These are phyloP conservation scores for Aspergillus conjunctus DNA, from an alignment of 495 filamentous ascomycete species.

Conservation along the genomic window DNA sequence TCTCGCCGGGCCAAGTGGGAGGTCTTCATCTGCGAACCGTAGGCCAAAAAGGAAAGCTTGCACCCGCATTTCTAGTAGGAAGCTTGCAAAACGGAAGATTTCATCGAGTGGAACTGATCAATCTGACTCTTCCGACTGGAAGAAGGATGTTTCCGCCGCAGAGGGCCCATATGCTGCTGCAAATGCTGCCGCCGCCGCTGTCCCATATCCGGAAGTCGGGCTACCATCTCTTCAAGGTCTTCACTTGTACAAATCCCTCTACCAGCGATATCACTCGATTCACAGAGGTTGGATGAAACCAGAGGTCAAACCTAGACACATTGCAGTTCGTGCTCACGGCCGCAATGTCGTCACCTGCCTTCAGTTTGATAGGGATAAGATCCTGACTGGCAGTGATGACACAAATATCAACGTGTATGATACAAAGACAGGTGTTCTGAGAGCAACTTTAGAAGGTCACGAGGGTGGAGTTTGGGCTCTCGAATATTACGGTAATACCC, in stretches of 20 bases:
- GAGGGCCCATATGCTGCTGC: constrained; percentile 88
- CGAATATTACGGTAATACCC: constrained; percentile 90
- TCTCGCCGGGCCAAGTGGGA: constrained; percentile 33
- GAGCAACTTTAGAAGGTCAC: constrained; percentile 83
- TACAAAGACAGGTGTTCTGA: constrained; percentile 87
- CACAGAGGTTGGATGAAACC: constrained; percentile 87
- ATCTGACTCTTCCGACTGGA: constrained; percentile 46
- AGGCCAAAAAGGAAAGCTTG: constrained; percentile 58
- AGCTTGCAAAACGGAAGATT: constrained; percentile 59
- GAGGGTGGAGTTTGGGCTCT: constrained; percentile 98
- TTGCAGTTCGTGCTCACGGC: constrained; percentile 94
- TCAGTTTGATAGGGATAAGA: constrained; percentile 97
- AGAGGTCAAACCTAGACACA: constrained; percentile 83
- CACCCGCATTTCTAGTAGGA: constrained; percentile 45
- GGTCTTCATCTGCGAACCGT: constrained; percentile 34
- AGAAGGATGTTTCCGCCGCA: constrained; percentile 44
- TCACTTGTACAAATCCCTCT: constrained; percentile 95
- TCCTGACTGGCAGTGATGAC: constrained; percentile 96
- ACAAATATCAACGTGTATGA: constrained; percentile 98
- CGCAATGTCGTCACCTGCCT: constrained; percentile 97
- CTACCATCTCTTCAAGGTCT: constrained; percentile 75
- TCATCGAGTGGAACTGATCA: constrained; percentile 45
- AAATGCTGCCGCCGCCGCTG: constrained; percentile 73
- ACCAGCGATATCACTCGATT: constrained; percentile 87
- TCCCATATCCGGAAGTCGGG: constrained; percentile 80